Base-by-base conservation (phyloP, 2,329 filamentous ascomycete species). In the Epichloe festucae region DNA sequence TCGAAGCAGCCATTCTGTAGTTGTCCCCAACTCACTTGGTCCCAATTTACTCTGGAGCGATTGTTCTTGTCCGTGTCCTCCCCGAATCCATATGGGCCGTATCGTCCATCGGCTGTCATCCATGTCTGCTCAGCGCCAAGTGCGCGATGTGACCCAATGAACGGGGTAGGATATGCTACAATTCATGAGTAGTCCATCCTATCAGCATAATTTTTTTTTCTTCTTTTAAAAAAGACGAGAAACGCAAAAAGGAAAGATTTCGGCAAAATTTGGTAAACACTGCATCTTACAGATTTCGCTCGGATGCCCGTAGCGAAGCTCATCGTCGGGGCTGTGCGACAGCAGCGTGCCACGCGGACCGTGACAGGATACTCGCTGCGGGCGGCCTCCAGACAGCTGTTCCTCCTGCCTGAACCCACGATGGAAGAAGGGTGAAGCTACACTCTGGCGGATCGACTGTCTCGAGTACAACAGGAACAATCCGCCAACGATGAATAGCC, bases 101-200 rank as follows among this genome's bases (percentile, higher is more conserved):
- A 58, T 36, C 56, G 57, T 21, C 51, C 57, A 27, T 63, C 60
- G 38, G 58, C 58, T 12, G 58, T 64, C 60, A 63, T 65, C 58
- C 63, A 62, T n/a, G 63, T 60, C 43, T 57, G 47, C 40, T 57
- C 58, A 35, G 66, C 52, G 10, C 62, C 62, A 2, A 63, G 55
- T 14, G 60, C 63, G 31, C 59, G 56, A 40, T 63, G 62, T 17
- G 64, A 65, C 36, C 64, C 65, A n/a, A 60, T 51, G 46, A 63
- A 65, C 3, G 65, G 64, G 4, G 48, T 52, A 3, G 62, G 62
- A 46, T 65, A 66, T 3, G 56, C 63, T 66, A 45, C 17, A 17
- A 17, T 23, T 12, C 27, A 31, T 3, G 27, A 31, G 8, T 17
- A 17, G 17, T 17, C 17, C 17, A 1, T 1, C 27, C 27, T 27